Evolutionary conservation across 2,329 filamentous ascomycete species (phyloP), one percentile per base, ranked within the genome.

Genomic region (Nemania sp.): DNA sequence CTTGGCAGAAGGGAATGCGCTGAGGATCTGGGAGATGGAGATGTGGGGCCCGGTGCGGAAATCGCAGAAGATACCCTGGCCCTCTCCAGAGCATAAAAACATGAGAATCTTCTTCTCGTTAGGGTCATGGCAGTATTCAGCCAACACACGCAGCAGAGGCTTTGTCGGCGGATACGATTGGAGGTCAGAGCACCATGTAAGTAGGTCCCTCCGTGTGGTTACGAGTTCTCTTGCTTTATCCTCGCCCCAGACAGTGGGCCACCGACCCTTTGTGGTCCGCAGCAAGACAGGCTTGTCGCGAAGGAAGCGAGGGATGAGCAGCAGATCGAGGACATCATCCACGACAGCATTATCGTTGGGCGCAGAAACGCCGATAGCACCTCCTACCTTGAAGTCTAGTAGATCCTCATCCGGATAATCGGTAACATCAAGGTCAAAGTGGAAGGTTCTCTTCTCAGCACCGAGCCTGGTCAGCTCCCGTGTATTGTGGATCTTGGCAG

Each of bases 231-330:
- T 89, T 6, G 94, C 82, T 79, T 92, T 82, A 22, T 98, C 95
- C 1, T 97, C 93, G 49, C 95, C 96, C 96, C 96, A 99, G 57
- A 99, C 97, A 0, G 96, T 99, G 3, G 96, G 96, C 95, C 95
- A 99, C 57, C 96, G 88, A 38, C 95, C 95, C 68, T 86, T 88
- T 41, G 87, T 89, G 0, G 96, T 98, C 79, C 90, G 90, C 73
- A 98, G 82, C 20, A 92, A 84, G 20, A 97, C 87, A 15, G 92
- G 91, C 84, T 93, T 96, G 81, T 97, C 92, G 32, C 96, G 91
- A 68, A 96, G 85, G 77, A 91, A 93, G 43, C 89, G 91, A 3
- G 94, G 94, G 24, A 98, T 87, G 74, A 92, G 86, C 20, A 99
- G 88, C 26, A 91, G 84, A 76, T 98, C 90, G 72, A 99, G 88